Conservation (phyloP, 805 yeast genomes). For the Candida loeiensis region DNA sequence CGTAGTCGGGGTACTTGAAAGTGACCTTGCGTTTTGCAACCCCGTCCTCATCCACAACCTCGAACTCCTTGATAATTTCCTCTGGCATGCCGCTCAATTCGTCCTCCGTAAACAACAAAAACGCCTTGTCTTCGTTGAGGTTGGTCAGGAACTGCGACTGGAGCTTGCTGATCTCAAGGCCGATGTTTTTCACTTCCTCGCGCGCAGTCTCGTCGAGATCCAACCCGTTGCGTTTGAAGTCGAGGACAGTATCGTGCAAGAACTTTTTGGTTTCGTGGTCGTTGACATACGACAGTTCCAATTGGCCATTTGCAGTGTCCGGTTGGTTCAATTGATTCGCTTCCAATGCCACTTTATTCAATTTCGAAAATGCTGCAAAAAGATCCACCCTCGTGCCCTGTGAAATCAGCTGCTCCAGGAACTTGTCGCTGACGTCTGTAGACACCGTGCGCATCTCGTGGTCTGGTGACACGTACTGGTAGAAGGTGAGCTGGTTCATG, state of each 20-base stretch:
- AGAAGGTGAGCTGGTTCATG: constrained; percentile 57
- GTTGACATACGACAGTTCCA: constrained; percentile 23
- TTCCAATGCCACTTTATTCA: constrained; percentile 29
- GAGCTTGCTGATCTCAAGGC: constrained; percentile 56
- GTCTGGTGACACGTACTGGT: constrained; percentile 66
- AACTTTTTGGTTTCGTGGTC: constrained; percentile 56
- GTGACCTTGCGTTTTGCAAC: constrained; percentile 53
- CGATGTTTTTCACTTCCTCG: constrained; percentile 52
- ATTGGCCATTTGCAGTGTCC: no score
- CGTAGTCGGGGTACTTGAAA: constrained; percentile 74
- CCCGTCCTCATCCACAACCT: constrained; percentile 35
- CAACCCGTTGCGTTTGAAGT: constrained; percentile 67
- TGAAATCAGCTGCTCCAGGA: constrained; percentile 60
- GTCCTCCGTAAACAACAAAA: constrained; percentile 53
- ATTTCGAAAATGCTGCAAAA: constrained; percentile 52
- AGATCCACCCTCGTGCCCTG: constrained; percentile 63
- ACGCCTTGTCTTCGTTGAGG: constrained; percentile 68
- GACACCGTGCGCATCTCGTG: constrained; percentile 72
- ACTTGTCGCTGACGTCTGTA: constrained; percentile 53
- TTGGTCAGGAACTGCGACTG: constrained; percentile 59
- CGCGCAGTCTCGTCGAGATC: constrained; percentile 54
- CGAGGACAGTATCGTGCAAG: constrained; percentile 53
- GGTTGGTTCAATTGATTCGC: no score
- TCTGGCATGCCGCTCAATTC: constrained; percentile 75
- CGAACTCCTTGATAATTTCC: constrained; percentile 57